phyloP scores from a whole-genome alignment of 192 early-diverging fungal genomes.

The Jimgerdemannia lactiflua region DNA sequence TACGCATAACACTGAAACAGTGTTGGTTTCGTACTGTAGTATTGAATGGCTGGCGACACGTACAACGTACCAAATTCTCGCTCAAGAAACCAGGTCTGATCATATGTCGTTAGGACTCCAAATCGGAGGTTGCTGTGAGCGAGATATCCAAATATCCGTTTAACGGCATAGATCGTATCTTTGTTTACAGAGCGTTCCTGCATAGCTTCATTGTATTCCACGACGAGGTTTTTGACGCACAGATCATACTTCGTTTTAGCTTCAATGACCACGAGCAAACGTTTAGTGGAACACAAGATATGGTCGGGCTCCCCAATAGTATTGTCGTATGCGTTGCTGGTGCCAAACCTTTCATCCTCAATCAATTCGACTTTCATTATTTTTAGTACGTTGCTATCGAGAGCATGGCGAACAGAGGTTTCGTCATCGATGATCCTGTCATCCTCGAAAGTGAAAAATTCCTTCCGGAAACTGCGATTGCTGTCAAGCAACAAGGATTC shows the following conservation, averaged over 20 bases:
- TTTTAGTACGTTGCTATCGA: too few relatives aligned
- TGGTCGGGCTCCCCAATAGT: too few relatives aligned
- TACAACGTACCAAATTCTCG: neutral
- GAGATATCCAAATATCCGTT: neutral
- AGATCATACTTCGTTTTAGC: neutral
- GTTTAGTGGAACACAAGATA: too few relatives aligned
- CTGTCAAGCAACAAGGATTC: too few relatives aligned
- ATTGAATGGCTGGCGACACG: neutral
- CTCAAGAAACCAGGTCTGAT: neutral
- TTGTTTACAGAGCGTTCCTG: neutral
- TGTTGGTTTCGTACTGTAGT: neutral
- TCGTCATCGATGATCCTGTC: too few relatives aligned
- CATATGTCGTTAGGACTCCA: neutral
- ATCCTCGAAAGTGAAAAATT: too few relatives aligned
- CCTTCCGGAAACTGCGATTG: too few relatives aligned
- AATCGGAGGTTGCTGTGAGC: neutral
- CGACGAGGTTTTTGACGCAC: neutral
- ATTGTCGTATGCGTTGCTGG: too few relatives aligned
- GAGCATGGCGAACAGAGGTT: too few relatives aligned
- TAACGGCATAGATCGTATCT: neutral
- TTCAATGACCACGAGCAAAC: neutral
- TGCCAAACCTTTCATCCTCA: too few relatives aligned
- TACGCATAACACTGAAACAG: neutral
- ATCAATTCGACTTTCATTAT: too few relatives aligned
- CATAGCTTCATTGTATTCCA: neutral